phyloP scores from a whole-genome alignment of 176 grass and related monocot genomes.

The Raddia distichophylla region DNA sequence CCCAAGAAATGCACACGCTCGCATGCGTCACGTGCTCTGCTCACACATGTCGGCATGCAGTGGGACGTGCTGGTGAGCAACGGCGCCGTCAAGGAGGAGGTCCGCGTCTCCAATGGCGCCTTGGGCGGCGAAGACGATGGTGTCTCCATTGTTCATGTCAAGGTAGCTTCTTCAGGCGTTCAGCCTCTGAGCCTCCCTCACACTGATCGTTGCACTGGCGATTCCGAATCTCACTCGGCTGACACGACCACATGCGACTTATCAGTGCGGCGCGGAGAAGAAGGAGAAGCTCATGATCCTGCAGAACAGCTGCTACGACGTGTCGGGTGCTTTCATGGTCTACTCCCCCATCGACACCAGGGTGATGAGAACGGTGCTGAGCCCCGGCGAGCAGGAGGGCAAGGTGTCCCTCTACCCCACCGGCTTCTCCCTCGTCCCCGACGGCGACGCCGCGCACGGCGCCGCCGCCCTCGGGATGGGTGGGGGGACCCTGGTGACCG shows the following conservation, averaged over 20 bases:
- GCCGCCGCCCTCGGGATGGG: neutral
- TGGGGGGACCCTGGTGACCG: conserved; percentile 57
- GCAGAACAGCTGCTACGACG: conserved; percentile 57
- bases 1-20: neutral
- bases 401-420: conserved; percentile 17
- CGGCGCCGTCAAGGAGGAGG: conserved; percentile 48
- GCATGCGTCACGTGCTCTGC: neutral
- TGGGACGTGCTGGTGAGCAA: conserved; percentile 60
- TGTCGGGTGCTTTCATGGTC: conserved; percentile 54
- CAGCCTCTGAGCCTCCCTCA: neutral
- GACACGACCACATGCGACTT: neutral
- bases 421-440: conserved; percentile 44
- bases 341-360: conserved; percentile 50
- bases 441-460: conserved; percentile 1
- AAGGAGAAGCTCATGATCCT: conserved; percentile 56
- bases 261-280: neutral
- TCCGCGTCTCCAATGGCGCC: conserved; percentile 34
- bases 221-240: neutral
- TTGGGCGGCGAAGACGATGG: conserved; percentile 25
- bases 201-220: neutral
- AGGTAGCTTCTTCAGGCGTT: conserved; percentile 29
- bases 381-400: neutral
- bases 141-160: conserved; percentile 58
- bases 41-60: conserved; percentile 37
- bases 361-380: conserved; percentile 34